Conservation (phyloP, 78 protist species). For the Tieghemostelium lacteum region DNA sequence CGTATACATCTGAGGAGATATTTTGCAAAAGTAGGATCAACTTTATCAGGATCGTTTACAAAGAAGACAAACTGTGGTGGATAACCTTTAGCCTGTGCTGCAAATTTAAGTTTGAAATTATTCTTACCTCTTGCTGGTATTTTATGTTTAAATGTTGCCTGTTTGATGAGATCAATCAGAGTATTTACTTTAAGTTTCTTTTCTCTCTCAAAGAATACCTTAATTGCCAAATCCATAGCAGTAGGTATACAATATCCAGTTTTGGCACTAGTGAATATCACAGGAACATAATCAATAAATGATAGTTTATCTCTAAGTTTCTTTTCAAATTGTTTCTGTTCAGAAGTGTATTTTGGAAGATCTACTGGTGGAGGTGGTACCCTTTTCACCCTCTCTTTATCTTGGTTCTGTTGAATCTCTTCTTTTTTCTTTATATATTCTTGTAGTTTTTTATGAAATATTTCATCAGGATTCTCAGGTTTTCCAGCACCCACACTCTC, state of each 20-base stretch:
- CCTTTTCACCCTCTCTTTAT: slow-evolving; percentile 1
- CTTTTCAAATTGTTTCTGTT: slow-evolving; percentile 50
- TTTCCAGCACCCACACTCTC: neutral
- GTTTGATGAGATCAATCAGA: slow-evolving; percentile 30
- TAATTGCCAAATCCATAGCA: slow-evolving; percentile 64
- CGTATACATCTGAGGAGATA: slow-evolving; percentile 29
- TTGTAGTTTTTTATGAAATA: neutral
- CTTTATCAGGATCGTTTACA: slow-evolving; percentile 74
- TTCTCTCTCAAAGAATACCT: slow-evolving; percentile 77
- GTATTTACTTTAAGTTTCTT: slow-evolving; percentile 13
- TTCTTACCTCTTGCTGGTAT: slow-evolving; percentile 57
- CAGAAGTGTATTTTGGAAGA: slow-evolving; percentile 26
- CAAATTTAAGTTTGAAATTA: slow-evolving; percentile 54
- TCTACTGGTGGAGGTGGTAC: slow-evolving; percentile 46
- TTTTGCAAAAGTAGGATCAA: slow-evolving; percentile 20
- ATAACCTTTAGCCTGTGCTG: slow-evolving; percentile 55
- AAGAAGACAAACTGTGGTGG: slow-evolving; percentile 78
- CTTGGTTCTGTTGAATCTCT: neutral
- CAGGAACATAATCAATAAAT: slow-evolving; percentile 75
- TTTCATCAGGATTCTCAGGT: slow-evolving; percentile 1
- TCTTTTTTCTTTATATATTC: slow-evolving; percentile 47
- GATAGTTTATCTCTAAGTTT: slow-evolving; percentile 32
- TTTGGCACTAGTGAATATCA: slow-evolving; percentile 75
- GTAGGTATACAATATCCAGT: slow-evolving; percentile 80
- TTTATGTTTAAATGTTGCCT: slow-evolving; percentile 74